Conservation (phyloP, 345 rosid species). For the Aethionema arabicum region DNA sequence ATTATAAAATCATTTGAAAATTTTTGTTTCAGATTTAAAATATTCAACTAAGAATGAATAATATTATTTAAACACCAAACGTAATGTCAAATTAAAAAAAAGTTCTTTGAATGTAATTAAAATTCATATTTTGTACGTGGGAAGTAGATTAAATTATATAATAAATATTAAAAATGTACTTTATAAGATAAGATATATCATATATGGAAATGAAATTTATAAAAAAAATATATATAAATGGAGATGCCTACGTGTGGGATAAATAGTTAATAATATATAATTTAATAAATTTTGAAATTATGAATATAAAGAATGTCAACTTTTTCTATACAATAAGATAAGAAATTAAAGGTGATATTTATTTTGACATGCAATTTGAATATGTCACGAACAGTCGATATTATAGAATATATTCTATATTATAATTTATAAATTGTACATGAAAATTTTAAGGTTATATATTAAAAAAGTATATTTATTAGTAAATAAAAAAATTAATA, state of each 20-base stretch:
- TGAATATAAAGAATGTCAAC: conserved; percentile 20
- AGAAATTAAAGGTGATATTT: not conserved
- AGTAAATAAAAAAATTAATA: not conserved
- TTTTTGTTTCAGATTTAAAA: no score
- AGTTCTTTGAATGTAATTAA: no score
- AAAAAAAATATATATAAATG: no score
- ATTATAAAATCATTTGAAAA: no score
- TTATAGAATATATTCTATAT: not conserved
- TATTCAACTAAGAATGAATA: no score
- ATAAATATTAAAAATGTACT: conserved; percentile 3
- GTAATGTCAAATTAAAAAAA: no score
- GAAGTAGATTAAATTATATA: not conserved
- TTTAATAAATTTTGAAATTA: not conserved
- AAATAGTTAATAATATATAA: not conserved
- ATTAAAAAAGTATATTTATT: not conserved
- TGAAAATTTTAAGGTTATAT: no score
- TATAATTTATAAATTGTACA: no score
- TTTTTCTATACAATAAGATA: not conserved
- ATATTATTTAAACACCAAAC: no score
- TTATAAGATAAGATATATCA: not conserved
- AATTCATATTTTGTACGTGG: no score
- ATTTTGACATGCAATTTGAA: conserved; percentile 8
- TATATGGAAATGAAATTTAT: not conserved
- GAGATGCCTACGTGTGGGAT: conserved; percentile 6
- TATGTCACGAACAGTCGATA: not conserved